Evolutionary conservation across 1,284 basidiomycete species (phyloP).

Genomic region (Melampsora americana): DNA sequence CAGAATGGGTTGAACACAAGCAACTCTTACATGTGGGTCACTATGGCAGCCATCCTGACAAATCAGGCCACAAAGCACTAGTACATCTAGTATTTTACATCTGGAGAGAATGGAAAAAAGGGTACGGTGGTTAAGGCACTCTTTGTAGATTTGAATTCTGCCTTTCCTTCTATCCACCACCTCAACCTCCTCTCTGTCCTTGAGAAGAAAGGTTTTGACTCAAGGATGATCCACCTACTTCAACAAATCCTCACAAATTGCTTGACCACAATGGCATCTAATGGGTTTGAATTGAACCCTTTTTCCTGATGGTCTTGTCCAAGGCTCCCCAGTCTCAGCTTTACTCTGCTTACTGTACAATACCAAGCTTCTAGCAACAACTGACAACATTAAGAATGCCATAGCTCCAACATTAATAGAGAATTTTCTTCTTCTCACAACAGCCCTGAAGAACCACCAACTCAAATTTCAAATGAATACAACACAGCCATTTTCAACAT

Average conservation of each 20-base stretch:
- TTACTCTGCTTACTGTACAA: constrained; percentile 12
- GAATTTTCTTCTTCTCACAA: not conserved
- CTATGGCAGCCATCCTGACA: no score
- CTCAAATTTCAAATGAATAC: not conserved
- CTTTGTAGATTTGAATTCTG: not conserved
- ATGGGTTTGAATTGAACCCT: not conserved
- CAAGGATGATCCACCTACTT: not conserved
- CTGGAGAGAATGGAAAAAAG: not conserved
- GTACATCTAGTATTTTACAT: not conserved
- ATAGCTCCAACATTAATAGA: constrained; percentile 9
- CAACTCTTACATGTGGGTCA: no score
- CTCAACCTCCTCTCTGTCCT: not conserved
- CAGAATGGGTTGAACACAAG: no score
- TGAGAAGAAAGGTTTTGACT: not conserved
- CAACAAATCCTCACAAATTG: not conserved
- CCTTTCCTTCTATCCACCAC: not conserved
- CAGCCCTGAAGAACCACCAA: not conserved
- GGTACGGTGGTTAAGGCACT: not conserved
- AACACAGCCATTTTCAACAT: constrained; percentile 5
- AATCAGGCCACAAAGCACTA: not conserved
- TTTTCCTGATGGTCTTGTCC: constrained; percentile 14
- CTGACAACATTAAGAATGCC: not conserved
- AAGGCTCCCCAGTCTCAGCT: constrained; percentile 18
- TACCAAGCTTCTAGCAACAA: not conserved
- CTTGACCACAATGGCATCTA: not conserved